Evolutionary conservation across 495 filamentous ascomycete species (phyloP).

Genomic region (Xylaria venustula): DNA sequence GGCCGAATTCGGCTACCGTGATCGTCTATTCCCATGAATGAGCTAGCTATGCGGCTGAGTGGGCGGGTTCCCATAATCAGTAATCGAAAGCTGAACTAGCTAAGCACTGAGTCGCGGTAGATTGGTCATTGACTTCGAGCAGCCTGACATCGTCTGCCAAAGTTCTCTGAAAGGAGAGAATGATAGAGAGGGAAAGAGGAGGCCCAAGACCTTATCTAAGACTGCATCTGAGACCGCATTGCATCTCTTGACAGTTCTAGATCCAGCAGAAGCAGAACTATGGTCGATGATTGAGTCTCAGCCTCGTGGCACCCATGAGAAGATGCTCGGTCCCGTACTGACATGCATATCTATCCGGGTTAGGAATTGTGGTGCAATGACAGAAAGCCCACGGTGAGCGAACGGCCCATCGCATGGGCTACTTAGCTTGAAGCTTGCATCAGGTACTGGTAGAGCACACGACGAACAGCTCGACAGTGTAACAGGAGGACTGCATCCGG

Average conservation of each 20-base stretch:
- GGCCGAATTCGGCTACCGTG: not conserved
- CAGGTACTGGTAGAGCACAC: not conserved
- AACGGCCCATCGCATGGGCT: not conserved
- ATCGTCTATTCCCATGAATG: not conserved
- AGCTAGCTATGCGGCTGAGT: not conserved
- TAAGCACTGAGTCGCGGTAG: not conserved
- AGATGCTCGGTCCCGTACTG: not conserved
- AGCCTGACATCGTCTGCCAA: no score
- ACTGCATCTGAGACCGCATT: no score
- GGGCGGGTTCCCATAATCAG: not conserved
- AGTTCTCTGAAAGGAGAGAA: no score
- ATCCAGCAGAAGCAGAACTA: no score
- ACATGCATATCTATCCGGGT: not conserved
- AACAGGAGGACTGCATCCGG: no score
- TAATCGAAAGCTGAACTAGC: not conserved
- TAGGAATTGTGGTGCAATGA: no score
- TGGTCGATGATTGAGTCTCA: not conserved
- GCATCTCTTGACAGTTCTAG: no score
- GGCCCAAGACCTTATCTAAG: not conserved
- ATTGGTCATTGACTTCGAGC: not conserved
- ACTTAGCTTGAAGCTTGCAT: not conserved
- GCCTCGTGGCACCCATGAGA: not conserved
- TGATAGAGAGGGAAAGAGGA: no score
- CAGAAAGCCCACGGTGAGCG: slow-evolving; percentile 10
- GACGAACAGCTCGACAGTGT: no score